Percentiles rank a stretch among this genome's conserved stretches.
Evolutionary conservation across 176 grass and related monocot species (phyloP).

Genomic region (Zea mays): Zm-B73-REFERENCE-NAM-5.0 NC_050097.1:40143001-40143500

Average conservation of each 20-base stretch:
- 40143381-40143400: background rate
- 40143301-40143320: background rate
- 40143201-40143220: too few relatives aligned
- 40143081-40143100: background rate
- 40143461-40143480: conserved; percentile 14
- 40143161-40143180: too few relatives aligned
- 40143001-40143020: background rate
- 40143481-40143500: conserved; percentile 52
- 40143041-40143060: background rate
- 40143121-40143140: background rate
- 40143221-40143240: too few relatives aligned
- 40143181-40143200: too few relatives aligned
- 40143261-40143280: too few relatives aligned
- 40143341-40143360: background rate
- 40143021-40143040: background rate
- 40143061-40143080: background rate
- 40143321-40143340: background rate
- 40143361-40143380: background rate
- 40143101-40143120: background rate
- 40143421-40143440: background rate
- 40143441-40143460: conserved; percentile 15
- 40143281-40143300: background rate
- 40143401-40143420: background rate
- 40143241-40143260: too few relatives aligned
- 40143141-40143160: background rate